Evolutionary conservation across 2,329 filamentous ascomycete species (phyloP).

Genomic region (Microdochium bolleyi): DNA sequence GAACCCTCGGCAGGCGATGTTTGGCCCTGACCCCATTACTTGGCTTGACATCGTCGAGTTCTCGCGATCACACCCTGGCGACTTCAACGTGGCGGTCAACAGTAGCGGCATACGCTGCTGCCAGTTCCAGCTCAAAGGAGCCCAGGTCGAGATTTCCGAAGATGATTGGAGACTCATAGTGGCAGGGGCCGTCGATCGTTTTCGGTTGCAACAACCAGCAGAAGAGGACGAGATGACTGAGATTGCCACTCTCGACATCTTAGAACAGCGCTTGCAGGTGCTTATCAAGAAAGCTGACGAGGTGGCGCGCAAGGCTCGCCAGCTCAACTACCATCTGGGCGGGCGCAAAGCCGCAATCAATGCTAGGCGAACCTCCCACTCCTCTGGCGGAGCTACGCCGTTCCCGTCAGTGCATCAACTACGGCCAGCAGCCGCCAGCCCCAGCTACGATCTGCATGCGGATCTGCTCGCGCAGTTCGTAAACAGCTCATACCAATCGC

Average conservation of each 20-base stretch:
- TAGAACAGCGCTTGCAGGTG: conserved; percentile 69
- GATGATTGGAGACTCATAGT: conserved; percentile 82
- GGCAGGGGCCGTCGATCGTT: conserved; percentile 72
- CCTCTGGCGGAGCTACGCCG: conserved; percentile 18
- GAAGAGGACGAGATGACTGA: conserved; percentile 84
- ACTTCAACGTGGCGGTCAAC: conserved; percentile 65
- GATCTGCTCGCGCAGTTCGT: conserved; percentile 48
- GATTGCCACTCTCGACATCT: conserved; percentile 72
- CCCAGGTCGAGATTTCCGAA: conserved; percentile 76
- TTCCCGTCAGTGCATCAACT: conserved; percentile 25
- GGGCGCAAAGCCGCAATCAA: conserved; percentile 67
- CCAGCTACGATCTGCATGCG: conserved; percentile 39
- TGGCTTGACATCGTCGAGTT: conserved; percentile 86
- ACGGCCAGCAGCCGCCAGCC: conserved; percentile 18
- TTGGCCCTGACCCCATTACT: conserved; percentile 48
- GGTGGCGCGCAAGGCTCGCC: conserved; percentile 52
- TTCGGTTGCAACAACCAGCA: conserved; percentile 65
- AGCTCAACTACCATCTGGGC: conserved; percentile 74
- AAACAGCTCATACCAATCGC: conserved; percentile 13
- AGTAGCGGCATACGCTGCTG: conserved; percentile 65
- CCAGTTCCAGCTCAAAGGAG: conserved; percentile 74
- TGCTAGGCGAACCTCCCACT: conserved; percentile 43
- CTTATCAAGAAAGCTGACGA: conserved; percentile 78
- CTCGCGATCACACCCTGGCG: conserved; percentile 69
- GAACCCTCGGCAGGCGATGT: conserved; percentile 45